Base-by-base conservation (phyloP, 2,329 filamentous ascomycete genomes). In the Daldinia sp. region DNA sequence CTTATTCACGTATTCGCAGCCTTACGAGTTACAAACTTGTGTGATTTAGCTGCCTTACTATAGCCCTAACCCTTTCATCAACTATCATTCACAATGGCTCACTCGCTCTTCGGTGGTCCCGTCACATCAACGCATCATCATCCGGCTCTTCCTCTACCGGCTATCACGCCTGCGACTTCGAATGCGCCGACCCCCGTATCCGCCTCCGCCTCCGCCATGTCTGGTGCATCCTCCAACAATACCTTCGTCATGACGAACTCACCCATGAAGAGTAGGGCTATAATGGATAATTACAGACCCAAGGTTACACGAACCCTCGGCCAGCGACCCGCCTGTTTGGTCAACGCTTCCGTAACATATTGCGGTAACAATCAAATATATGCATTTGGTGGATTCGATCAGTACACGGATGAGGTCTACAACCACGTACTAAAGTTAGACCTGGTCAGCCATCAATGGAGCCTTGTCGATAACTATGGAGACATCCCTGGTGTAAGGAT, bases 271-370 rank as follows among this genome's bases (percentile, higher is more conserved):
- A 85, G 83, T 70, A 83, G 86, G 60, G 81, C 83, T 17, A 83
- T 83, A 62, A 83, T 83, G 58, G 93, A 96, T 74, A 88, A 88
- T 67, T 96, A 96, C 78, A 89, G 90, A 50, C 94, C 94, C 32
- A 91, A 90, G 75, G 91, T 97, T 64, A 94, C 86, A 34, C 88
- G 90, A 72, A 92, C 90, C 10, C 82, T 91, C 49, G 91, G 91
- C 47, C 89, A 92, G 78, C 87, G 94, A 69, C 95, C 95, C 34
- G 94, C 95, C 32, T 98, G 94, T 75, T 84, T 99, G 50, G 94
- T 99, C 70, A 99, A 99, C 82, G 95, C 95, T 53, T 98, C 95
- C 0, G 94, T 98, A 63, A 99, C 95, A n/a, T 97, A 97, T 77
- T 97, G 95, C 73, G 94, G 94, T 62, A 95, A 97, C 79, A 95